phyloP scores from a whole-genome alignment of 805 yeast genomes.

The Lipomyces starkeyi region DNA sequence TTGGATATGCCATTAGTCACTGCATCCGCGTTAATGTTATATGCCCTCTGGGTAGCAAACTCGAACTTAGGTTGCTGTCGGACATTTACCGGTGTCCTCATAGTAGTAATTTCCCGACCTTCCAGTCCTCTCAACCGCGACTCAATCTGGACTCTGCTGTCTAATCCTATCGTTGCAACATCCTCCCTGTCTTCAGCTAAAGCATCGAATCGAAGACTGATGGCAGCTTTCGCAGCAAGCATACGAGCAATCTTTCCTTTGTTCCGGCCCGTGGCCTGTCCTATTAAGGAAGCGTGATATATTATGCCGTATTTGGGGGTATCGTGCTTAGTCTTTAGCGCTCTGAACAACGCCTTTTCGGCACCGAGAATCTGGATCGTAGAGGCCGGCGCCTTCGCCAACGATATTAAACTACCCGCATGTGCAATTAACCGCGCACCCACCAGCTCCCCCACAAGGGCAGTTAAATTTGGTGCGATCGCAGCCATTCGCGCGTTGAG shows the following conservation, averaged over 20 bases:
- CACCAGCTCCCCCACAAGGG: slow-evolving; percentile 94
- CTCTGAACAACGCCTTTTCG: slow-evolving; percentile 98
- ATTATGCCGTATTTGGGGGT: slow-evolving; percentile 98
- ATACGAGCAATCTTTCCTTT: slow-evolving; percentile 99
- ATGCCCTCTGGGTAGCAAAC: slow-evolving; percentile 80
- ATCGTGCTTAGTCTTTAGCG: slow-evolving; percentile 96
- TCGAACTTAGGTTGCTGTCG: slow-evolving; percentile 82
- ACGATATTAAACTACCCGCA: slow-evolving; percentile 90
- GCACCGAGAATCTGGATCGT: slow-evolving; percentile 98
- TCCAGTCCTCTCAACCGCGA: slow-evolving; percentile 91
- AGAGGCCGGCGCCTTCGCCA: slow-evolving; percentile 98
- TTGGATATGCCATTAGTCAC: slow-evolving; percentile 64
- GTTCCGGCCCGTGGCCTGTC: slow-evolving; percentile 97
- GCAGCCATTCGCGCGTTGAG: slow-evolving; percentile 96
- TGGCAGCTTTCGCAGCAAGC: slow-evolving; percentile 97
- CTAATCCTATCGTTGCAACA: slow-evolving; percentile 89
- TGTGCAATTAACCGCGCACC: slow-evolving; percentile 99
- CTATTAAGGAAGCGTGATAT: slow-evolving; percentile 95
- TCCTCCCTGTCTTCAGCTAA: slow-evolving; percentile 97
- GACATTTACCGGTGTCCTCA: slow-evolving; percentile 72
- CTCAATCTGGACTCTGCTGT: slow-evolving; percentile 92
- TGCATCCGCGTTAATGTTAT: slow-evolving; percentile 95
- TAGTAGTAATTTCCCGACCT: slow-evolving; percentile 86
- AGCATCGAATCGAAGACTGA: slow-evolving; percentile 95
- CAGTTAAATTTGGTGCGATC: slow-evolving; percentile 96